These are phyloP conservation scores for Cyclotella baltica DNA, from an alignment of 108 stramenopile genomes.

Conservation along the genomic window DNA sequence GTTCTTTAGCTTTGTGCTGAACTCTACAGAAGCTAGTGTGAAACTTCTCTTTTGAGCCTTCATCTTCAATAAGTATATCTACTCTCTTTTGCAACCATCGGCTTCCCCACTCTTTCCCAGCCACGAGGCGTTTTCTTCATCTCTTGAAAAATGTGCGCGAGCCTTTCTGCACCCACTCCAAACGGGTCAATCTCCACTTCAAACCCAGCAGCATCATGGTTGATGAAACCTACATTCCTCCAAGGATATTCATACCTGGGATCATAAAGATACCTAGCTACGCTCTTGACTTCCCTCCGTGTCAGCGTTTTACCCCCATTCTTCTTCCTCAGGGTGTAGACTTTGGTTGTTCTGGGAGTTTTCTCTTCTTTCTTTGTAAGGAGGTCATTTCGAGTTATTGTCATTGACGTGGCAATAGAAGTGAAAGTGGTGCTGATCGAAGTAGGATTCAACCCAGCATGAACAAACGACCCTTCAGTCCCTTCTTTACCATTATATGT, in stretches of 20 bases:
- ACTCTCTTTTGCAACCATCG: slow-evolving; percentile 49
- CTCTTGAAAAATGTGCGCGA: slow-evolving; percentile 50
- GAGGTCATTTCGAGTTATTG: slow-evolving; percentile 48
- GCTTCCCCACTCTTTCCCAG: slow-evolving; percentile 39
- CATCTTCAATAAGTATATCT: slow-evolving; percentile 46
- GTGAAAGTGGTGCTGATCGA: slow-evolving; percentile 37
- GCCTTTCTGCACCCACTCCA: slow-evolving; percentile 51
- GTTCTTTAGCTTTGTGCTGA: slow-evolving; percentile 38
- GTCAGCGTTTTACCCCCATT: slow-evolving; percentile 14
- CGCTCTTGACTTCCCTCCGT: slow-evolving; percentile 33
- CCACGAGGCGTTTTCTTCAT: slow-evolving; percentile 26
- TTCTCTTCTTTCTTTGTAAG: slow-evolving; percentile 27
- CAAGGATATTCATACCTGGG: slow-evolving; percentile 25
- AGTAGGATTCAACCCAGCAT: slow-evolving; percentile 52
- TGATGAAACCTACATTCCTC: slow-evolving; percentile 31
- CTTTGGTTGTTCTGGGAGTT: slow-evolving; percentile 30
- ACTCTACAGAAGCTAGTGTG: slow-evolving; percentile 44
- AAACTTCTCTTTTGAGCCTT: slow-evolving; percentile 45
- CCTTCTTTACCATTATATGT: slow-evolving; percentile 29
- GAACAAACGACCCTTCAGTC: slow-evolving; percentile 36
- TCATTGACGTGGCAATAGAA: slow-evolving; percentile 53
- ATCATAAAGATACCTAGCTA: slow-evolving; percentile 37
- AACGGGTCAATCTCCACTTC: slow-evolving; percentile 52
- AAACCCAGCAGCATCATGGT: slow-evolving; percentile 34
- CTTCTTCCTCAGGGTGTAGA: slow-evolving; percentile 41